phyloP scores from a whole-genome alignment of 768 basidiomycete species.

The Clavulina sp. region DNA sequence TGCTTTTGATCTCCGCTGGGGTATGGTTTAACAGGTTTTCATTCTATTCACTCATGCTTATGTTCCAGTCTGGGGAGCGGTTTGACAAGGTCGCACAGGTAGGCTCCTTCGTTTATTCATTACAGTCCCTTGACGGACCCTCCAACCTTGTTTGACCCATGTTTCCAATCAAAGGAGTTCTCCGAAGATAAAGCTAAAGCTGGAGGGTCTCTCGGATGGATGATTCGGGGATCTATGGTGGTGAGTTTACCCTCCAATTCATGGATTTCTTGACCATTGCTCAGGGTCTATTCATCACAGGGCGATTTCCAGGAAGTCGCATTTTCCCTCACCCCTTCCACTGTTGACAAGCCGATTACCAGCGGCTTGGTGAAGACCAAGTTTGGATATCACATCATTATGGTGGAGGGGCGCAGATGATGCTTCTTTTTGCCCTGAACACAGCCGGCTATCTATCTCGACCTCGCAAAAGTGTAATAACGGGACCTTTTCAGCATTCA shows the following conservation, averaged over 20 bases:
- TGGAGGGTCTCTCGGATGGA: slow-evolving; percentile 78
- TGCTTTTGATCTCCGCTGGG: slow-evolving; percentile 15
- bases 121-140: not conserved
- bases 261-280: not conserved
- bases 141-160: slow-evolving; percentile 1
- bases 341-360: slow-evolving; percentile 57
- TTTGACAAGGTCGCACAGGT: slow-evolving; percentile 64
- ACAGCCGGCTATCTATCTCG: not conserved
- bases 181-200: slow-evolving; percentile 88
- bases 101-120: not conserved
- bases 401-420: slow-evolving; percentile 57
- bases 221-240: slow-evolving; percentile 72
- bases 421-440: not conserved
- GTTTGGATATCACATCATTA: slow-evolving; percentile 78
- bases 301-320: slow-evolving; percentile 74
- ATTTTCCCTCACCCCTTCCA: slow-evolving; percentile 61
- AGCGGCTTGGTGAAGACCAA: slow-evolving; percentile 52
- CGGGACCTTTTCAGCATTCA: too few species aligned
- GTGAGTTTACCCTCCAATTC: slow-evolving; percentile 23
- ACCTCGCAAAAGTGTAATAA: too few species aligned
- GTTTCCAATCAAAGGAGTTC: slow-evolving; percentile 39
- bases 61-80: slow-evolving; percentile 46
- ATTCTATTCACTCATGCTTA: too few species aligned
- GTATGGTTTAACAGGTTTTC: not conserved
- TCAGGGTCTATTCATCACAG: slow-evolving; percentile 19